Base-by-base conservation (phyloP, 2,329 filamentous ascomycete species). In the Trichoderma brevicompactum region DNA sequence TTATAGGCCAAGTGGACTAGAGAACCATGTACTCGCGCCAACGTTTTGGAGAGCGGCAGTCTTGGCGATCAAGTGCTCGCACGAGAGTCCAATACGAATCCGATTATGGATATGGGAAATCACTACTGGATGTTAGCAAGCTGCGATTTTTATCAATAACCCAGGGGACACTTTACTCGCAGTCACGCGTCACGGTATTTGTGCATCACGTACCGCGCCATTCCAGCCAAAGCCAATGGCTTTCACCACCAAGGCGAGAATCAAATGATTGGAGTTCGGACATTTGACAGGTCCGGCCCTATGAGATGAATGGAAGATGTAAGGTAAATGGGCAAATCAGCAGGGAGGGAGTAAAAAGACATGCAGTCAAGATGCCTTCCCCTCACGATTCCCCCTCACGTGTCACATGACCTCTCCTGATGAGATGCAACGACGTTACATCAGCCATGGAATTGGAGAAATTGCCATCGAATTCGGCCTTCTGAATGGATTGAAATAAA, bases 351-450 rank as follows among this genome's bases (percentile, higher is more conserved):
- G 41, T 7, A 5, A 36, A 28, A 34, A 28, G 52, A 43, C 28
- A 50, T 64, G 65, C 54, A 56, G 54, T 65, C 41, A 15, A 44
- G 40, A 61, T 59, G 36, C 52, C 54, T 66, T 54, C 65, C 65
- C 65, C 65, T 66, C 65, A 52, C 56, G 34, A 49, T 54, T 48
- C 62, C 65, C 65, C 65, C 55, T 55, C 55, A 55, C 43, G 41
- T 12, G 62, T 66, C 65, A 66, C 65, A 65, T 66, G 65, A 66
- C 65, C 65, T 48, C 40, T 52, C 43, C 60, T 44, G 52, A 52
- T 46, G 49, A 8, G 15, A 54, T 32, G 49, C 49, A 63, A 15
- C 49, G 50, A 62, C 40, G 64, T 65, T 56, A 46, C 64, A 61
- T 65, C 34, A 48, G 52, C 41, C 43, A 23, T 34, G 15, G 10